A percentile compares a stretch with the other conserved stretches of the same genome.
Evolutionary conservation across 257 asterid species (phyloP).

Genomic region (Solanum pennellii): DNA sequence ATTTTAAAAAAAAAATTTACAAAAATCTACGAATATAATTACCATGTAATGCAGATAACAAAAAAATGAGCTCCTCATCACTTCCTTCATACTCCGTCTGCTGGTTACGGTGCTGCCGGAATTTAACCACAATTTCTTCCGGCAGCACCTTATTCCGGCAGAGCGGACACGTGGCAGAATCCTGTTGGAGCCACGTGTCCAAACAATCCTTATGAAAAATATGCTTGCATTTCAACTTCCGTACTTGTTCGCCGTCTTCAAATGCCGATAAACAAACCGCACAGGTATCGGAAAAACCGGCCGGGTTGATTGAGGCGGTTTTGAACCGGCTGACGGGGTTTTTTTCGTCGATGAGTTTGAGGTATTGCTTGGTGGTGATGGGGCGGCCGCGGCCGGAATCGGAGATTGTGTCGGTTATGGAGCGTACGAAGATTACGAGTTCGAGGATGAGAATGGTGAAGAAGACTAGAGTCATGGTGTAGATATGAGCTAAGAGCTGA

Average conservation of each 20-base stretch:
- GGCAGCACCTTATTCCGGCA: constrained; percentile 51
- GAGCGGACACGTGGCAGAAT: constrained; percentile 50
- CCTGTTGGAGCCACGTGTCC: constrained; percentile 58
- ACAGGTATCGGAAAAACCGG: constrained; percentile 16
- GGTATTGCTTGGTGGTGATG: constrained; percentile 36
- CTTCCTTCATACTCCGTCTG: constrained; percentile 15
- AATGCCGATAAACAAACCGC: constrained; percentile 41
- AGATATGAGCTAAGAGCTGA: constrained; percentile 26
- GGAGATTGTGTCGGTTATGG: constrained; percentile 9
- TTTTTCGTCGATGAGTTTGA: constrained; percentile 33
- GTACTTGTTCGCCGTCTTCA: constrained; percentile 47
- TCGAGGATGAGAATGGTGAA: constrained; percentile 40
- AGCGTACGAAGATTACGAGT: constrained; percentile 23
- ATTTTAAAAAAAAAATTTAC: not conserved
- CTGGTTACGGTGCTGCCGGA: constrained; percentile 3
- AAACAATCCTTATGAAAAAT: constrained; percentile 50
- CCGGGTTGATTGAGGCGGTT: not conserved
- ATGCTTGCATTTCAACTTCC: constrained; percentile 51
- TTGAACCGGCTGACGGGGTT: constrained; percentile 24
- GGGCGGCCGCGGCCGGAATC: constrained; percentile 8
- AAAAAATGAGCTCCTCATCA: constrained; percentile 35
- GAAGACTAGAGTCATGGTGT: constrained; percentile 24
- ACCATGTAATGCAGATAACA: constrained; percentile 42
- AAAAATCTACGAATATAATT: constrained; percentile 26
- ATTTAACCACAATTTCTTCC: constrained; percentile 21